Evolutionary conservation across 2,329 filamentous ascomycete species (phyloP), one percentile per base, ranked within the genome.

Genomic region (Dryadomyces quercus-mongolicae): DNA sequence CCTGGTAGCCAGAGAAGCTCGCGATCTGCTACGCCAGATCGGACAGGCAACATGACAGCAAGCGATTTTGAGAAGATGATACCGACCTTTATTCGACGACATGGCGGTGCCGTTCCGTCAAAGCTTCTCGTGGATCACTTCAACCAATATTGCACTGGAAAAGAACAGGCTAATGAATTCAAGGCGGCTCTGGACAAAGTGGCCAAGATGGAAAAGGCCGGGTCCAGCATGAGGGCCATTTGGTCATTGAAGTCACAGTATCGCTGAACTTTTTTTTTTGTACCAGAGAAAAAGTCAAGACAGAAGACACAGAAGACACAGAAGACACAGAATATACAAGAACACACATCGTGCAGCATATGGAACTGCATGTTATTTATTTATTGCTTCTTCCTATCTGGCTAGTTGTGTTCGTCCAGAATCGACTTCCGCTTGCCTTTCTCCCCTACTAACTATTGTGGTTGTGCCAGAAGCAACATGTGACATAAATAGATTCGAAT

Each of bases 121-220:
- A 89, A 94, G 70, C 84, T 89, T 74, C 70, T 96, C 47, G 86
- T 95, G 22, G 87, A 95, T 63, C 89, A 95, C 63, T 97, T 96
- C 68, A 88, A 91, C 67, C 80, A 81, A 15, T 86, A 83, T 62
- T 95, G 89, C 64, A 79, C 77, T 21, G 86, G 81, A 46, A 69
- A 76, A 25, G 78, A 81, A 57, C 79, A 87, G 57, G 85, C 84
- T 52, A 79, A 81, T 18, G 85, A 90, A 66, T 97, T 97, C 66
- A 92, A 90, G 69, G 76, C 80, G 62, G 89, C 89, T 61, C 70
- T 97, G 54, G 83, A 86, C 61, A 75, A 75, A 57, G 85, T 95
- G 62, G 92, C 92, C 1, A 78, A 73, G 53, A 68, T 95, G 65
- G 80, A 88, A 63, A 76, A 80, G 65, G 67, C 68, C 10, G 76